Evolutionary conservation across 352 stramenopile species (phyloP).

Genomic region (Phytopythium oedochilum): DNA sequence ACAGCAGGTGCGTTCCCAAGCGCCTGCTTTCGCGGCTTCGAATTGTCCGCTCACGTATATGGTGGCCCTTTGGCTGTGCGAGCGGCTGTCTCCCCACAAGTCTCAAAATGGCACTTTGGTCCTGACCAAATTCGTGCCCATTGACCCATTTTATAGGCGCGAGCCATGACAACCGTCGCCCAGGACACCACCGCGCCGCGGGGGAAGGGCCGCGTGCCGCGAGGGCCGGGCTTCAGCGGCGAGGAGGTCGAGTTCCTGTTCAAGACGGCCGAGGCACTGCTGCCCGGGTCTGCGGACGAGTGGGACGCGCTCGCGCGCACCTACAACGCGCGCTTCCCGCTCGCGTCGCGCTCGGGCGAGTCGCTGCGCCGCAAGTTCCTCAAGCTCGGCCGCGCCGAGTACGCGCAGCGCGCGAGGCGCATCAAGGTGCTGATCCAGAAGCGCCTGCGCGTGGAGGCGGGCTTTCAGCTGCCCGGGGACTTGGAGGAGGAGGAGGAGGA

Average conservation of each 20-base stretch:
- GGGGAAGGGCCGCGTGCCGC: neutral
- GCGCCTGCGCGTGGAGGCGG: conserved; percentile 1
- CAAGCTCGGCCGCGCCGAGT: conserved; percentile 22
- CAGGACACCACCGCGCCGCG: neutral
- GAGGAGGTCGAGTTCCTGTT: conserved; percentile 12
- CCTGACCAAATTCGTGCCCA: too few species aligned
- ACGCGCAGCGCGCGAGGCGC: conserved; percentile 15
- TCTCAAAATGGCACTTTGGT: conserved; percentile 2
- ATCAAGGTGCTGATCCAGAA: conserved; percentile 7
- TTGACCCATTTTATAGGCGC: neutral
- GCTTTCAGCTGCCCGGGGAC: conserved; percentile 1
- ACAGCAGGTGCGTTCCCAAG: too few species aligned
- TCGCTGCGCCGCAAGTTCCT: conserved; percentile 47
- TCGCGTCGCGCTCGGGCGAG: conserved; percentile 30
- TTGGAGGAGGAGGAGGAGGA: neutral
- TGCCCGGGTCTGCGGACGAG: conserved; percentile 23
- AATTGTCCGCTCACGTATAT: too few species aligned
- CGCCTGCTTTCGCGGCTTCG: too few species aligned
- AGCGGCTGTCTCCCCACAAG: too few species aligned
- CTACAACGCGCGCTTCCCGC: conserved; percentile 32
- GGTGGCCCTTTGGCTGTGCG: too few species aligned
- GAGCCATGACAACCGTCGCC: neutral
- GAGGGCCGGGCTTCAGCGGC: conserved; percentile 1
- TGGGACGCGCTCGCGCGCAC: conserved; percentile 31
- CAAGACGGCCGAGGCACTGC: conserved; percentile 18